Percentiles rank a stretch among this genome's conserved stretches.
These are phyloP conservation scores for Amanita brunnescens DNA, from an alignment of 768 basidiomycete genomes.

Conservation along the genomic window DNA sequence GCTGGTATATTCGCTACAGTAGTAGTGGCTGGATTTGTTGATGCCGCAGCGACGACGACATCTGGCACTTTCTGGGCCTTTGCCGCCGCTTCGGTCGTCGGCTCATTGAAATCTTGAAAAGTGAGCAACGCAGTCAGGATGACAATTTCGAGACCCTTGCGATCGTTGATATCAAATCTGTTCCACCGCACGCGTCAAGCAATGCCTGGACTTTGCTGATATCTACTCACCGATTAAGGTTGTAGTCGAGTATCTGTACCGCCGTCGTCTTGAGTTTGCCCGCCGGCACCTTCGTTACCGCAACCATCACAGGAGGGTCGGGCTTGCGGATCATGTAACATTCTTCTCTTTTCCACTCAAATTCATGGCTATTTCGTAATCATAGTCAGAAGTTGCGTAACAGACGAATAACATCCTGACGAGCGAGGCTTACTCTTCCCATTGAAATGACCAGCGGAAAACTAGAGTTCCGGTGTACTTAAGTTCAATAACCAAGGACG, in stretches of 20 bases:
- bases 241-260: conserved; percentile 79
- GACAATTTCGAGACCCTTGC: conserved; percentile 80
- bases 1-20: conserved; percentile 8
- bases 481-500: conserved; percentile 58
- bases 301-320: conserved; percentile 80
- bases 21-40: conserved; percentile 4
- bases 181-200: not conserved
- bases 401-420: conserved; percentile 8
- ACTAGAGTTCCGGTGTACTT: conserved; percentile 65
- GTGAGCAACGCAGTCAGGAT: conserved; percentile 70
- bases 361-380: conserved; percentile 49
- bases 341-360: conserved; percentile 81
- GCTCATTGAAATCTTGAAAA: conserved; percentile 59
- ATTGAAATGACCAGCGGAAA: conserved; percentile 73
- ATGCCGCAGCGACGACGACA: not conserved
- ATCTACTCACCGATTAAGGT: conserved; percentile 55
- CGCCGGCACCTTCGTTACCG: conserved; percentile 68
- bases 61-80: not conserved
- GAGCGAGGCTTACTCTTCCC: conserved; percentile 69
- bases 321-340: conserved; percentile 80
- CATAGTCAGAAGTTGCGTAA: not conserved
- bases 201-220: not conserved
- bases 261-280: conserved; percentile 55
- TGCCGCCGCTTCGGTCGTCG: conserved; percentile 4
- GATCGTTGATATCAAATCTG: conserved; percentile 79